Evolutionary conservation across 768 basidiomycete species (phyloP).

Genomic region (Naganishia vishniacii): DNA sequence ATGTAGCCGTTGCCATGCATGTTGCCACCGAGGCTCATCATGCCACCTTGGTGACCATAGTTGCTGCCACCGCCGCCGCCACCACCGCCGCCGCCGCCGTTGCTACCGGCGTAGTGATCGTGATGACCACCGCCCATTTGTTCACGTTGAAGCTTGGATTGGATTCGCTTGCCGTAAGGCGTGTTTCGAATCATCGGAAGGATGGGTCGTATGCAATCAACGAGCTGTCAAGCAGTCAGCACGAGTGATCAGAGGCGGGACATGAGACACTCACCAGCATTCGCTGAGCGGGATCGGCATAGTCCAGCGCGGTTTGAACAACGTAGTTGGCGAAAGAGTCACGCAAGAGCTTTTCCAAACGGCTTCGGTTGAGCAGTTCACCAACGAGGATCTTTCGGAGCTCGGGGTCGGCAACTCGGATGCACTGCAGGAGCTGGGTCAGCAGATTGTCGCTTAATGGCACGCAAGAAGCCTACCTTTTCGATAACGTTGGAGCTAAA

Average conservation of each 20-base stretch:
- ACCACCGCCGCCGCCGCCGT: slow-evolving; percentile 31
- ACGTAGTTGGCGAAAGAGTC: slow-evolving; percentile 97
- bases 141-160: slow-evolving; percentile 95
- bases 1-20: slow-evolving; percentile 30
- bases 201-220: slow-evolving; percentile 97
- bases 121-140: slow-evolving; percentile 56
- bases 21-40: slow-evolving; percentile 30
- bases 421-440: slow-evolving; percentile 51
- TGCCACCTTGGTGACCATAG: slow-evolving; percentile 28
- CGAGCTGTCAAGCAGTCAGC: slow-evolving; percentile 56
- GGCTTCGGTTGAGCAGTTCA: slow-evolving; percentile 86
- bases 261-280: slow-evolving; percentile 54
- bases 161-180: slow-evolving; percentile 97
- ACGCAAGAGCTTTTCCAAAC: slow-evolving; percentile 88
- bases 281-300: slow-evolving; percentile 90
- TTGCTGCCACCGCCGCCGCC: slow-evolving; percentile 33
- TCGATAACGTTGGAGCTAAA: slow-evolving; percentile 99
- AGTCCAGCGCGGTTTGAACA: slow-evolving; percentile 93
- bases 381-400: slow-evolving; percentile 92
- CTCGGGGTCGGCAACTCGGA: slow-evolving; percentile 92
- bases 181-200: slow-evolving; percentile 97
- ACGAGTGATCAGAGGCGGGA: not conserved
- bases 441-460: slow-evolving; percentile 4
- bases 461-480: slow-evolving; percentile 54
- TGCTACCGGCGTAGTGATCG: slow-evolving; percentile 31